Evolutionary conservation across 768 basidiomycete species (phyloP).

Genomic region (Trametes coccinea): DNA sequence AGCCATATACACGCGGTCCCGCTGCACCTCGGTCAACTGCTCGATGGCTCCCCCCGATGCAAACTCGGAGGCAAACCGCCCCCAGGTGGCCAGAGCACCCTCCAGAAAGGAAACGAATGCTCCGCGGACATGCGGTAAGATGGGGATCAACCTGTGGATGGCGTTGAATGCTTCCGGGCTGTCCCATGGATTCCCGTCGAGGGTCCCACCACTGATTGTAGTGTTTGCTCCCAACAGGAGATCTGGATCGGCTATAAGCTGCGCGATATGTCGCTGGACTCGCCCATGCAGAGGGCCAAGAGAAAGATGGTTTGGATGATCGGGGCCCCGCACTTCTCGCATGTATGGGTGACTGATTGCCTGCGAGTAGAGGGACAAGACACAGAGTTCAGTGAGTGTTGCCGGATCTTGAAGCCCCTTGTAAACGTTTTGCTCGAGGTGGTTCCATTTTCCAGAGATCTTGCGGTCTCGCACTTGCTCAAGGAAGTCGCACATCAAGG

Average conservation of each 20-base stretch:
- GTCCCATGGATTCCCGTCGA: not conserved
- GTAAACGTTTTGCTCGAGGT: conserved; percentile 35
- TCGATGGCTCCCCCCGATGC: not conserved
- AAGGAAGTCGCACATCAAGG: conserved; percentile 31
- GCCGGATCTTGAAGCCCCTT: conserved; percentile 12
- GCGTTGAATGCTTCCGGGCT: not conserved
- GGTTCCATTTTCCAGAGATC: conserved; percentile 23
- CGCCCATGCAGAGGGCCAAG: not conserved
- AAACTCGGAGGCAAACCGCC: not conserved
- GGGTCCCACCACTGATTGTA: not conserved
- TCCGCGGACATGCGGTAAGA: not conserved
- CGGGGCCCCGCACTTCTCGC: not conserved
- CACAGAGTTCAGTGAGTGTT: conserved; percentile 21
- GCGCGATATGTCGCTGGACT: not conserved
- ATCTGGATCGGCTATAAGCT: not conserved
- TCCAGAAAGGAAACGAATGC: not conserved
- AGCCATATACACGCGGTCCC: not conserved
- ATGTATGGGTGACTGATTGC: not conserved
- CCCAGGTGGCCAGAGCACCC: not conserved
- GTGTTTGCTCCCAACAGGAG: not conserved
- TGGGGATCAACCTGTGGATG: not conserved
- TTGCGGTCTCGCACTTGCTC: conserved; percentile 29
- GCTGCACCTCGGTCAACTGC: not conserved
- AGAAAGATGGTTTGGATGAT: not conserved
- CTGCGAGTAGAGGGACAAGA: not conserved